Evolutionary conservation across 257 asterid genomes (phyloP).

Genomic region (Misopates orontium): DNA sequence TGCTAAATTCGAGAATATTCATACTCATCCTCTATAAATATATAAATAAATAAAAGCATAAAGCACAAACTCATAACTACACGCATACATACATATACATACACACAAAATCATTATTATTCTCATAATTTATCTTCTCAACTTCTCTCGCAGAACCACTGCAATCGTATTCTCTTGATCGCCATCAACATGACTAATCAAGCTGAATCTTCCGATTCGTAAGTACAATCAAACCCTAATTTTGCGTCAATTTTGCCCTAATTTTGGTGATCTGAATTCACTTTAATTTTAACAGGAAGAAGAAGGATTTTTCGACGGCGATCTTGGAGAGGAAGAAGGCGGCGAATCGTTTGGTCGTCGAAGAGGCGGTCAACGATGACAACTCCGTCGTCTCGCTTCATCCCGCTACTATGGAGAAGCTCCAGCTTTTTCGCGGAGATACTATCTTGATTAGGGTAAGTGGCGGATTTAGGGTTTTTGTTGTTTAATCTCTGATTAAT

Average conservation of each 20-base stretch:
- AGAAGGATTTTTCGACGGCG: constrained; percentile 85
- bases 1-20: neutral
- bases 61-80: neutral
- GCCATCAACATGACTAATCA: constrained; percentile 59
- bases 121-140: neutral
- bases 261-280: constrained; percentile 20
- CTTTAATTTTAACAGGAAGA: constrained; percentile 45
- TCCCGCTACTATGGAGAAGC: constrained; percentile 87
- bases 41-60: too few relatives aligned
- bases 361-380: constrained; percentile 89
- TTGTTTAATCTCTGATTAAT: neutral
- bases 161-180: constrained; percentile 31
- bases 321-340: constrained; percentile 89
- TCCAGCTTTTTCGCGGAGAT: constrained; percentile 82
- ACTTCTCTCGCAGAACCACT: neutral
- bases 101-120: neutral
- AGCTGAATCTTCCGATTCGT: constrained; percentile 84
- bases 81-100: neutral
- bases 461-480: neutral
- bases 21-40: neutral
- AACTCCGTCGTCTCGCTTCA: constrained; percentile 79
- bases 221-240: constrained; percentile 32
- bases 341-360: constrained; percentile 75
- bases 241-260: neutral
- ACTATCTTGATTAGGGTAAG: constrained; percentile 72